Evolutionary conservation across 768 basidiomycete species (phyloP), one percentile per base, ranked within the genome.

Genomic region (Hypholoma sublateritium): DNA sequence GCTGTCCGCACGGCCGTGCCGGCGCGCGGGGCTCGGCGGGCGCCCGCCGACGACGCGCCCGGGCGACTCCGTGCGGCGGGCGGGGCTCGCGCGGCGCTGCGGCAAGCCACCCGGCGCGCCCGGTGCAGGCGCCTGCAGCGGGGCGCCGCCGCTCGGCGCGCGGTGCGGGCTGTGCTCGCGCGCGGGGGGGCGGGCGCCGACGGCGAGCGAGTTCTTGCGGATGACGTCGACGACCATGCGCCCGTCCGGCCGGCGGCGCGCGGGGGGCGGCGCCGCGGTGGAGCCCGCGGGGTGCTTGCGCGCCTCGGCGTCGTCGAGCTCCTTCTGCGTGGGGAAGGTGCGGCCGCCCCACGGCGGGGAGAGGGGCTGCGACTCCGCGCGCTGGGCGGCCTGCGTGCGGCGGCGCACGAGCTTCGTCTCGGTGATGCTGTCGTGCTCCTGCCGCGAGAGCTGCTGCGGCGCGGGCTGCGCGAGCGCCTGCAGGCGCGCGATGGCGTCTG

Each of bases 361-460:
- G 24, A 69, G 36, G 2, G 69, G 64, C 41, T 69, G 52, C 6
- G 55, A 62, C 49, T 70, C 70, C 5, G 69, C 61, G 21, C 86
- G 76, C 63, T 86, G 75, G 59, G 84, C 83, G 53, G 81, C 95
- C 56, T 75, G 73, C 0, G 94, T 97, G 14, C 93, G 84, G 59
- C 86, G 89, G 1, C 95, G 80, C 7, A 95, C 88, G 44, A 98
- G 84, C 55, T 86, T 93, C 52, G 72, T 74, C 65, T 94, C 88
- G 7, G 93, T 89, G 59, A 91, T 81, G 0, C 72, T 73, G 58
- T 95, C 86, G 73, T 97, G 93, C 60, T 96, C 89, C 54, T 83
- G 77, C 17, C 93, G 77, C 0, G 90, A 89, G 17, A 98, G 79
- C 0, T 84, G 69, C 43, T 82, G 82, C 0, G 89, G 88, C 0